Percentiles rank a stretch among this genome's conserved stretches.
These are phyloP conservation scores for Starmerella apicola DNA, from an alignment of 805 yeast genomes.

Conservation along the genomic window DNA sequence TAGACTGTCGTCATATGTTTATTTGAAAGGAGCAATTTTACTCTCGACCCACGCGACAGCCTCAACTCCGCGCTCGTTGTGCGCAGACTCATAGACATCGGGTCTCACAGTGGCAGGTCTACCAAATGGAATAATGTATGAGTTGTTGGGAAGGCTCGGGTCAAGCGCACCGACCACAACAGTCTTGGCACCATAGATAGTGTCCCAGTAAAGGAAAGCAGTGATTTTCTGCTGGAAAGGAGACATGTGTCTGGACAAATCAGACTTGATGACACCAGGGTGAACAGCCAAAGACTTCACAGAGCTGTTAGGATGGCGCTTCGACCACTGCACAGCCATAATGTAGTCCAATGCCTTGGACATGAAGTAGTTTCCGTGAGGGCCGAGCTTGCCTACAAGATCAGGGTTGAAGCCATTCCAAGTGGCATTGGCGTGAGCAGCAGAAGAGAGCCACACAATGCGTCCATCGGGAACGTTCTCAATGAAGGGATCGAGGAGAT, in stretches of 20 bases:
- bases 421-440: slow-evolving; percentile 27
- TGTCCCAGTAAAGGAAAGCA: slow-evolving; percentile 13
- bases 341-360: slow-evolving; percentile 34
- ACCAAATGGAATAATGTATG: slow-evolving; percentile 36
- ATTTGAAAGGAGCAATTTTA: slow-evolving; percentile 2
- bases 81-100: slow-evolving; percentile 29
- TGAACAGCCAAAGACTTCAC: slow-evolving; percentile 30
- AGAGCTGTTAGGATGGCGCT: slow-evolving; percentile 25
- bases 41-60: slow-evolving; percentile 28
- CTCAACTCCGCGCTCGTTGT: slow-evolving; percentile 27
- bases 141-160: slow-evolving; percentile 30
- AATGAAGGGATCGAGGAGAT: slow-evolving; percentile 28
- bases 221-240: neutral
- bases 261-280: slow-evolving; percentile 33
- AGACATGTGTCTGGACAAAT: slow-evolving; percentile 25
- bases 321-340: slow-evolving; percentile 30
- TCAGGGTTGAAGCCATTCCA: slow-evolving; percentile 29
- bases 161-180: slow-evolving; percentile 34
- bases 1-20: no score
- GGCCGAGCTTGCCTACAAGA: slow-evolving; percentile 23
- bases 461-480: slow-evolving; percentile 30
- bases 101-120: slow-evolving; percentile 28
- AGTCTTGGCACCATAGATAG: slow-evolving; percentile 34
- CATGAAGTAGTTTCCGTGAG: slow-evolving; percentile 29
- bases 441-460: slow-evolving; percentile 37